Evolutionary conservation across 2,329 filamentous ascomycete species (phyloP), one percentile per base, ranked within the genome.

Genomic region (Epichloe glyceriae): DNA sequence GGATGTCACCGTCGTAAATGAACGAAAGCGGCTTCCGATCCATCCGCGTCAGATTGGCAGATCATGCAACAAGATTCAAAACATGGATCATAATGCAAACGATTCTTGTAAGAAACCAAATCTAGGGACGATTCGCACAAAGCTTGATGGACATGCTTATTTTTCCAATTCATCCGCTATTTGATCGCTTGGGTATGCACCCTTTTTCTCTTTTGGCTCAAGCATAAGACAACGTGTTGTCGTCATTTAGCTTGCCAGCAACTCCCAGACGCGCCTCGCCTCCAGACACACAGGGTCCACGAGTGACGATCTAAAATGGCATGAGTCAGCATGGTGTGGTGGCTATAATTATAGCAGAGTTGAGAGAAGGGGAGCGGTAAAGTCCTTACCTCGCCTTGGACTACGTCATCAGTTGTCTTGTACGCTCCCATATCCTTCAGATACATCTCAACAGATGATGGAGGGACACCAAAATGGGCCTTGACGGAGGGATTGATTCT

Each of bases 391-490:
- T 85, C 76, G 63, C 85, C 85, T 55, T 76, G 68, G 41, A 74
- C 72, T 54, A 70, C 70, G 10, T 80, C 74, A 55, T 87, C 83
- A 0, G 78, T 82, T 3, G 82, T 84, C 66, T 79, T 82, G 55
- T 78, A 70, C 35, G 69, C 67, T 5, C 70, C 70, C 34, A 71
- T 80, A 61, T 88, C 84, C 58, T 75, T 78, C 54, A 95, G 64
- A 60, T 86, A 78, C 39, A 96, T 65, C 70, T 97, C 91, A 1
- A 91, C 77, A 58, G 82, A 85, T 55, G 85, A 87, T 40, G 93
- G 63, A 2, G 91, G 90, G 10, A 85, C 74, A 3, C 93, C 93
- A 61, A 97, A 95, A 65, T 95, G 89, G 56, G 63, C 59, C 47
- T 59, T 56, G 48, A 55, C 58, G 42, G 66, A 63, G 40, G 64